These are phyloP conservation scores for Saksenaea vasiformis DNA, from an alignment of 371 early-diverging fungal species.

Conservation along the genomic window DNA sequence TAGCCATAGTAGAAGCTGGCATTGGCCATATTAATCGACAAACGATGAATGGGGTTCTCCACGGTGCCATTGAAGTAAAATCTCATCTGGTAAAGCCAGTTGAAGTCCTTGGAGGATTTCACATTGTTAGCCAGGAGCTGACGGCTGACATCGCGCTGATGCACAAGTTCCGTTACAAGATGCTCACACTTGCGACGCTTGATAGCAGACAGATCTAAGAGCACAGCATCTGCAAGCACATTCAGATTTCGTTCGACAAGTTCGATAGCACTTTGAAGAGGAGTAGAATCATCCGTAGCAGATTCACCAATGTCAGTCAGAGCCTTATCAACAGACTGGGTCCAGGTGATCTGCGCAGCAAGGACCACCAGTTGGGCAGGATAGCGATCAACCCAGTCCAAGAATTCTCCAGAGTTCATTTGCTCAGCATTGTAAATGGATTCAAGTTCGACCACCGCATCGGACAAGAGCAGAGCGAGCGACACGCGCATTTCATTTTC, in stretches of 20 bases:
- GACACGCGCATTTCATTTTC: constrained; percentile 93
- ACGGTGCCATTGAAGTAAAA: constrained; percentile 79
- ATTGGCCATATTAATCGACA: constrained; percentile 91
- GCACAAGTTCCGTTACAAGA: constrained; percentile 97
- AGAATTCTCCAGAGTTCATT: constrained; percentile 61
- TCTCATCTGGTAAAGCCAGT: constrained; percentile 97
- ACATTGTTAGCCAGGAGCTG: constrained; percentile 63
- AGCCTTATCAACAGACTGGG: constrained; percentile 81
- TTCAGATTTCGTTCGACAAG: constrained; percentile 78
- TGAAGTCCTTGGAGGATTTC: constrained; percentile 75
- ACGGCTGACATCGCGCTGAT: constrained; percentile 95
- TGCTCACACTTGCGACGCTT: constrained; percentile 96
- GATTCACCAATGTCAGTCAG: constrained; percentile 51
- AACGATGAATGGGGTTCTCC: constrained; percentile 71
- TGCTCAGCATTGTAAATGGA: constrained; percentile 67
- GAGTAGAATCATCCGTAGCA: constrained; percentile 28
- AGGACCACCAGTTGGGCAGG: constrained; percentile 95
- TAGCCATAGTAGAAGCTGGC: constrained; percentile 94
- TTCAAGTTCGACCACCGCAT: constrained; percentile 70
- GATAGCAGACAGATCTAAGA: constrained; percentile 81
- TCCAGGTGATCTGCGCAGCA: constrained; percentile 92
- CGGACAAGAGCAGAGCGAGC: constrained; percentile 76
- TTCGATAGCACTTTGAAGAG: constrained; percentile 60
- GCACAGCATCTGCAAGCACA: constrained; percentile 90
- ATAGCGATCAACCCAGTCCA: constrained; percentile 87